Conservation (phyloP, 306 rosid genomes). For the Benincasa hispida region DNA sequence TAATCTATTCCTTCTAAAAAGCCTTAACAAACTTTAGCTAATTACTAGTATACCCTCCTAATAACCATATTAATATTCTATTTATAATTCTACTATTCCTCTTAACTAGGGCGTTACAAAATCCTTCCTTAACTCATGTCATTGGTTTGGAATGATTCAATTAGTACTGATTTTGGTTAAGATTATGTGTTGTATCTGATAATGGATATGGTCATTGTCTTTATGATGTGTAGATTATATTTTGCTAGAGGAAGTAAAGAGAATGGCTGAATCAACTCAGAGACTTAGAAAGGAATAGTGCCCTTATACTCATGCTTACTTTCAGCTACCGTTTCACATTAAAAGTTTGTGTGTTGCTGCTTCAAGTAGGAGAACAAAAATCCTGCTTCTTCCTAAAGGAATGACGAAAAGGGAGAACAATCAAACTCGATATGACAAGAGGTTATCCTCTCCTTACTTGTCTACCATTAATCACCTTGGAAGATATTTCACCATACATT, state of each 20-base stretch:
- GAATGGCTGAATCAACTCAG: constrained; percentile 74
- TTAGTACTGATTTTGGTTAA: neutral
- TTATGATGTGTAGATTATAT: constrained; percentile 40
- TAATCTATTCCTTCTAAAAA: no score
- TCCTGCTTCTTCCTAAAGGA: constrained; percentile 57
- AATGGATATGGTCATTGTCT: neutral
- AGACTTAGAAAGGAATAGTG: constrained; percentile 56
- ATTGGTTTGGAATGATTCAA: neutral
- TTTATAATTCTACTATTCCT: no score
- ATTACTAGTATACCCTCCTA: no score
- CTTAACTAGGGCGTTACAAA: no score
- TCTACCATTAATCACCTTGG: neutral
- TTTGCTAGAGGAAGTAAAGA: constrained; percentile 82
- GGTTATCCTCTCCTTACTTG: constrained; percentile 32
- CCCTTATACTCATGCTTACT: constrained; percentile 22
- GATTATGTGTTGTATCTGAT: neutral
- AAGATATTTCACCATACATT: neutral
- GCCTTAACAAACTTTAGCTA: no score
- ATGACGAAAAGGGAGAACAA: constrained; percentile 78
- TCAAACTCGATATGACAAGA: constrained; percentile 47
- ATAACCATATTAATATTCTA: no score
- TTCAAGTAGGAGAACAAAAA: constrained; percentile 43
- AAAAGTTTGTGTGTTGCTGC: constrained; percentile 42
- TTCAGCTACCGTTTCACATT: constrained; percentile 27
- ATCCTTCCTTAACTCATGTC: neutral